Evolutionary conservation across 2,329 filamentous ascomycete genomes (phyloP).

Genomic region (Niveomyces coronatus): DNA sequence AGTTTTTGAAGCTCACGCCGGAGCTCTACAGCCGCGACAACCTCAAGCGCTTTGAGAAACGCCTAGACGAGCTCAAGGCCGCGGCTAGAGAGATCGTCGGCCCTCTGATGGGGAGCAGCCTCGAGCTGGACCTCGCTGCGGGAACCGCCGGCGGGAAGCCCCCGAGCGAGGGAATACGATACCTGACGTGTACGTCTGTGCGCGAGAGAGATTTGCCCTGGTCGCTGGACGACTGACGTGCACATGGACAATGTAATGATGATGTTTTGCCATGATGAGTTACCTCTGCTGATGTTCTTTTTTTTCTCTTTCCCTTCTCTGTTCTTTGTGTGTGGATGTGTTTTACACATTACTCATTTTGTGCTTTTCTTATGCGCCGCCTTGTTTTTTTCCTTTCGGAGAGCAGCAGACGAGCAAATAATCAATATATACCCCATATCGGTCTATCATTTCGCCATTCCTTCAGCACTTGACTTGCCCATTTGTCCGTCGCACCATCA

Average conservation of each 20-base stretch:
- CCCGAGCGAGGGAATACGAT: slow-evolving; percentile 33
- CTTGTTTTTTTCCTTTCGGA: too few relatives aligned
- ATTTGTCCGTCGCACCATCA: too few relatives aligned
- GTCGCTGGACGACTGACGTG: slow-evolving; percentile 27
- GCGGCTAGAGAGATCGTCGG: slow-evolving; percentile 74
- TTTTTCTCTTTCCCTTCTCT: too few relatives aligned
- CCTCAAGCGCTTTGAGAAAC: slow-evolving; percentile 71
- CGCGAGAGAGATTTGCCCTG: slow-evolving; percentile 41
- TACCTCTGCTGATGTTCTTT: too few relatives aligned
- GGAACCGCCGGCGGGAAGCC: slow-evolving; percentile 27
- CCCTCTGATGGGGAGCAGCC: slow-evolving; percentile 73
- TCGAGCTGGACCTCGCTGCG: slow-evolving; percentile 60
- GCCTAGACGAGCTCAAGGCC: slow-evolving; percentile 79
- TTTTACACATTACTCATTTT: too few relatives aligned
- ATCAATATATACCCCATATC: too few relatives aligned
- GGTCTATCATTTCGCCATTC: too few relatives aligned
- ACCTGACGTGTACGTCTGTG: slow-evolving; percentile 41
- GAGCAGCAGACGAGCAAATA: too few relatives aligned
- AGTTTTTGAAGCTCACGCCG: slow-evolving; percentile 73
- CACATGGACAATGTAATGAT: slow-evolving; percentile 3
- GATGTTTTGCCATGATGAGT: too few relatives aligned
- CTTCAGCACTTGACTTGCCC: too few relatives aligned
- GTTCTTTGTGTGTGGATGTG: too few relatives aligned
- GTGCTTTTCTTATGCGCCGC: too few relatives aligned
- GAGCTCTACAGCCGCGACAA: slow-evolving; percentile 83